Base-by-base conservation (phyloP, 331 rosid genomes). In the Acacia pycnantha region DNA sequence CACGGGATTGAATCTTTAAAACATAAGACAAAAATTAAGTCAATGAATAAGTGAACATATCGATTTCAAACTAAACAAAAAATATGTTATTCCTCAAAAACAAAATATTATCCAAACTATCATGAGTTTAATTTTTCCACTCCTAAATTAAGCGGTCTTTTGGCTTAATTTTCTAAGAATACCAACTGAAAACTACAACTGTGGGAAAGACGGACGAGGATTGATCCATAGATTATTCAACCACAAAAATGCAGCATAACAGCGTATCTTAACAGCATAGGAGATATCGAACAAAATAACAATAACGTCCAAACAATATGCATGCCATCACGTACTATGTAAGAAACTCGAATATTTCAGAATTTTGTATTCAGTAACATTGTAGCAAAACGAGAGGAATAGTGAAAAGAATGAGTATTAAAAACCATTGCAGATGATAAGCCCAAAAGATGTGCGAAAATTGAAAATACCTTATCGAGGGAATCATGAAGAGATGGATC, bases 1-100 rank as follows among this genome's bases (percentile, higher is more conserved):
- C 82, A 59, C 84, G 97, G 77, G 81, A 65, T 87, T 86, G 91
- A 80, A 95, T 90, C 98, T 95, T 82, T 84, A 87, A 77, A 82
- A 19, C 58, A 78, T 16, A 70, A 69, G 27, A 76, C n/a, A 43
- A 7, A 87, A 51, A 67, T 62, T 31, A 35, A 77, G 62, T 70
- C 27, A 62, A 47, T 66, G 70, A 67, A 48, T 11, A 77, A 73
- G 43, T 46, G 27, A 74, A 33, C 22, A 56, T 4, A 29, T 16
- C 11, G 43, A 72, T 51, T 35, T 37, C 26, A 47, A 46, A 71
- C 58, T 71, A 13, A n/a, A 70, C 50, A 29, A 44, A 44, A 29
- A 22, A n/a, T 21, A 43, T 22, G 40, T 6, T 24, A 41, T 41
- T 69, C 74, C 37, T 40, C 51, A 43, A 70, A 69, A 69, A 12